Percentiles rank a stretch among this genome's conserved stretches.
These are phyloP conservation scores for Debaryomyces fabryi DNA, from an alignment of 1,139 yeast genomes.

Conservation along the genomic window DNA sequence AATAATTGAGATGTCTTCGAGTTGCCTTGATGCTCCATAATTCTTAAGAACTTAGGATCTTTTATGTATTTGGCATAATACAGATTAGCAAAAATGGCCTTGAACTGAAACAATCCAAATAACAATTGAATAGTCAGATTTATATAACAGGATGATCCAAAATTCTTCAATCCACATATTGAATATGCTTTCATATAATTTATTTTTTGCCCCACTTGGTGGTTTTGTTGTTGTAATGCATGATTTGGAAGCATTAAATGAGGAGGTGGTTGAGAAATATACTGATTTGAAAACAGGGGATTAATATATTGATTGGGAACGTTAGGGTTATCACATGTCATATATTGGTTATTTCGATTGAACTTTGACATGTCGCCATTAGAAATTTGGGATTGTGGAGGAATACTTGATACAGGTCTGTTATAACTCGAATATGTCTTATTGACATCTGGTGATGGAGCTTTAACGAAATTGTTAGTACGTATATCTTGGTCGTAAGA, in stretches of 20 bases:
- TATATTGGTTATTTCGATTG: not conserved
- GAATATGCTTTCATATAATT: constrained; percentile 46
- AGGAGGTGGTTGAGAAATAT: constrained; percentile 13
- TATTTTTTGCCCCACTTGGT: constrained; percentile 29
- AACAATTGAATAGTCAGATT: constrained; percentile 70
- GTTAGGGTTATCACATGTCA: constrained; percentile 2
- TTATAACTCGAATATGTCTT: not conserved
- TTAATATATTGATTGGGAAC: constrained; percentile 10
- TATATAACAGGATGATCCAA: constrained; percentile 76
- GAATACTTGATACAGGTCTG: constrained; percentile 12
- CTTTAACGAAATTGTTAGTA: not conserved
- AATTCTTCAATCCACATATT: constrained; percentile 66
- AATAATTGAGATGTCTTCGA: constrained; percentile 38
- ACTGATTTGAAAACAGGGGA: constrained; percentile 11
- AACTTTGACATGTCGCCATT: not conserved
- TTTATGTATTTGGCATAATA: constrained; percentile 44
- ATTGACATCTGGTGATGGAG: not conserved
- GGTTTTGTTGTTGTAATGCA: constrained; percentile 20
- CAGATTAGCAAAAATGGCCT: constrained; percentile 44
- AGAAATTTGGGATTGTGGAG: not conserved
- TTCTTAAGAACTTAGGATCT: constrained; percentile 30
- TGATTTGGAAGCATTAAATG: constrained; percentile 17
- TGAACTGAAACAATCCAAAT: constrained; percentile 53
- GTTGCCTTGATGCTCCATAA: constrained; percentile 26
- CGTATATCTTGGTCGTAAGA: not conserved